These are phyloP conservation scores for Colletotrichum karsti DNA, from an alignment of 2,329 filamentous ascomycete species.

Conservation along the genomic window DNA sequence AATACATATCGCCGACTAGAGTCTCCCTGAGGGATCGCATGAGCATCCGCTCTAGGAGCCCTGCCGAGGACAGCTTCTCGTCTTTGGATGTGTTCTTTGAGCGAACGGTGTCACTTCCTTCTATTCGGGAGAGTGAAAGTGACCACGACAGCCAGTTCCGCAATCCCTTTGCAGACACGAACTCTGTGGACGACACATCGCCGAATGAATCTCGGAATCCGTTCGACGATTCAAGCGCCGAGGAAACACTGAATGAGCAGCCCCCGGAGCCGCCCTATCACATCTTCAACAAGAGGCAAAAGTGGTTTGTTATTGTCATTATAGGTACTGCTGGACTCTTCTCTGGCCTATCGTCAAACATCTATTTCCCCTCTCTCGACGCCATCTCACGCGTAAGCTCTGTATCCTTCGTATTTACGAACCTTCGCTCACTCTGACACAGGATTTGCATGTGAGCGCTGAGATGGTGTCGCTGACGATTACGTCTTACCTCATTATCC, in stretches of 20 bases:
- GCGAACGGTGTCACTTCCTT: neutral
- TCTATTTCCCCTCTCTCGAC: conserved; percentile 57
- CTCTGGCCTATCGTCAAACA: conserved; percentile 59
- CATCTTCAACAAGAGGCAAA: conserved; percentile 46
- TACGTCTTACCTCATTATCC: conserved; percentile 58
- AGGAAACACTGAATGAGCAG: neutral
- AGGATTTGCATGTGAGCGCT: conserved; percentile 40
- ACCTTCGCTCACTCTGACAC: neutral
- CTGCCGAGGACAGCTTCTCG: neutral
- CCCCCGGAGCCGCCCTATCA: conserved; percentile 35
- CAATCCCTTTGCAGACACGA: neutral
- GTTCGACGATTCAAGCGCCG: neutral
- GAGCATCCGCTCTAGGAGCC: neutral
- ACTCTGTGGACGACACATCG: neutral
- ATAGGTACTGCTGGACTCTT: conserved; percentile 60
- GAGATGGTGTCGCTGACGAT: conserved; percentile 48
- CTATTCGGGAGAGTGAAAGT: neutral
- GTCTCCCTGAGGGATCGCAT: neutral
- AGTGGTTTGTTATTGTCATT: conserved; percentile 56
- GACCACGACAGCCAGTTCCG: neutral
- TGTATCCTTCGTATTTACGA: neutral
- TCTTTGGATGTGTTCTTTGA: neutral
- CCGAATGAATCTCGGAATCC: neutral
- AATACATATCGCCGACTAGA: neutral
- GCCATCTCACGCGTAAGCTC: conserved; percentile 41